Percentiles rank a stretch among this genome's conserved stretches.
phyloP scores from a whole-genome alignment of 345 rosid genomes.

The Aurinia saxatilis region DNA sequence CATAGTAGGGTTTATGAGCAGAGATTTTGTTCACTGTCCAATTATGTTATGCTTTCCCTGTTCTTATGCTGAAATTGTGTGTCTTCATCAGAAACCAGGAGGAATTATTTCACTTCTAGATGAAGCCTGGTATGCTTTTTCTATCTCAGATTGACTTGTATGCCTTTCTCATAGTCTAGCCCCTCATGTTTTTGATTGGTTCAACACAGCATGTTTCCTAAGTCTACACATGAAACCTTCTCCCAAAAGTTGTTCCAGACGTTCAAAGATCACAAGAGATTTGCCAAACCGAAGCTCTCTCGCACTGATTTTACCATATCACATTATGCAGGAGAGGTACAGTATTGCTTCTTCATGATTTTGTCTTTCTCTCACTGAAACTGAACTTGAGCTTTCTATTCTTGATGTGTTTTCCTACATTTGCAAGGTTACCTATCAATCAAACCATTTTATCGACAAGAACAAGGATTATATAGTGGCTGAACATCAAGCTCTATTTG shows the following conservation, averaged over 20 bases:
- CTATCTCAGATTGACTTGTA: conserved; percentile 15
- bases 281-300: conserved; percentile 93
- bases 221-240: conserved; percentile 86
- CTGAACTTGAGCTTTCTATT: background rate
- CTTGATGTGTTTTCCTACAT: conserved; percentile 3
- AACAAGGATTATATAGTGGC: conserved; percentile 95
- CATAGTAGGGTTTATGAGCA: background rate
- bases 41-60: conserved; percentile 3
- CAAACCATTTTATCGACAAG: conserved; percentile 81
- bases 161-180: conserved; percentile 27
- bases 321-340: conserved; percentile 95
- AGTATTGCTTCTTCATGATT: background rate
- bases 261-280: conserved; percentile 61
- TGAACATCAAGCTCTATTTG: conserved; percentile 83
- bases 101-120: conserved; percentile 88
- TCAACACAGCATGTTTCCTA: conserved; percentile 84
- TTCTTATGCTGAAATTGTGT: conserved; percentile 13
- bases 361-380: background rate
- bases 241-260: conserved; percentile 91
- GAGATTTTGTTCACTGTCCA: conserved; percentile 2
- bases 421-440: conserved; percentile 66
- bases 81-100: conserved; percentile 70
- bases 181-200: conserved; percentile 18
- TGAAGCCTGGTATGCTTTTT: conserved; percentile 78
- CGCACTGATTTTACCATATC: conserved; percentile 78